Base-by-base conservation (phyloP, 1,284 basidiomycete genomes). In the Thelephora terrestris region DNA sequence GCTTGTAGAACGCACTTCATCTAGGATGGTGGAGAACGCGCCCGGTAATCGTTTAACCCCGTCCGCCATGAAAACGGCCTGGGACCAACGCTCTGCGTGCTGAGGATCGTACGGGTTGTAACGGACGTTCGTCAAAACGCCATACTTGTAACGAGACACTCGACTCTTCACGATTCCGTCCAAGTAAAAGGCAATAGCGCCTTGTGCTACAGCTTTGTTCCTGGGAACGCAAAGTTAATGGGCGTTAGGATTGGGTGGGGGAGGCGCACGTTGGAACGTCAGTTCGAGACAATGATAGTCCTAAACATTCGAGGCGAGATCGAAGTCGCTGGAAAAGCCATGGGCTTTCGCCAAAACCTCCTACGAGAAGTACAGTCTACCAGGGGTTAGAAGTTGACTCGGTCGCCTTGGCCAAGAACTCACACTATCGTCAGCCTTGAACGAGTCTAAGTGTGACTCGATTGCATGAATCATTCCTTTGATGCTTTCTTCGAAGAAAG, bases 241-340 rank as follows among this genome's bases (percentile, higher is more conserved):
- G 27, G 20, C 16, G 7, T 29, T n/a, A 9, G 9, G 12, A 40
- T 32, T 32, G 20, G 7, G 10, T 14, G 25, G 18, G 2, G 12
- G 21, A 42, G 16, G 54, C 70, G 47, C 46, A 74, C 74, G 70
- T 67, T 50, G 73, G 67, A 18, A 59, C 66, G 42, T 75, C 71
- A 10, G 72, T 74, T 2, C 74, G 65, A 50, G 63, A 64, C 29
- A 77, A 60, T 1, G 52, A 54, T 37, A 73, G 45, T 1, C 59
- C 60, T 55, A 68, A 9, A 37, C 57, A 46, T 5, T 45, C 48
- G 10, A 71, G 53, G 7, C 57, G 51, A 0, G 48, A 50, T 38
- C 64, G 58, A 7, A 70, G 47, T 23, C 43, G 51, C 1, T 52
- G 51, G 40, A 65, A 67, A 5, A 70, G 57, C 61, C 61, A 70